These are phyloP conservation scores for Prinsepia uniflora DNA, from an alignment of 306 rosid genomes.

Conservation along the genomic window DNA sequence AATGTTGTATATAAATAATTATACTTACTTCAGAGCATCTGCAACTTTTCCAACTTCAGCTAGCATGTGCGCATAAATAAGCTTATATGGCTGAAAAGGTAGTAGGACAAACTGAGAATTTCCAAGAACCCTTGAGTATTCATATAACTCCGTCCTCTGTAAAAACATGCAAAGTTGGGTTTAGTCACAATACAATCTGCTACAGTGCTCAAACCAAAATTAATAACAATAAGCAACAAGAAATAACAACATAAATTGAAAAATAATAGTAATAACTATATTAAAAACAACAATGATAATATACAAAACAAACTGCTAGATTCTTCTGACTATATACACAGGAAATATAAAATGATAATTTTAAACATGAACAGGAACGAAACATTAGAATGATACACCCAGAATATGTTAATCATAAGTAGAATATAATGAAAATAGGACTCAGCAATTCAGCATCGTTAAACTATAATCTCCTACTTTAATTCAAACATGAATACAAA, in stretches of 20 bases:
- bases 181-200: conserved; percentile 13
- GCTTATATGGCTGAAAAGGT: conserved; percentile 70
- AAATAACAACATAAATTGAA: not conserved
- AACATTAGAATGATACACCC: not conserved
- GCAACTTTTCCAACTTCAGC: conserved; percentile 71
- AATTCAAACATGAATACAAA: not conserved
- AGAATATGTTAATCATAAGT: not conserved
- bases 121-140: conserved; percentile 62
- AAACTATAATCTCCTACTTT: not conserved
- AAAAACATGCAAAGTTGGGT: conserved; percentile 22
- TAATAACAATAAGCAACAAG: not conserved
- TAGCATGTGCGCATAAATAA: conserved; percentile 68
- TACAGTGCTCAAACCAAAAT: conserved; percentile 11
- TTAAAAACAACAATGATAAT: not conserved
- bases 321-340: not conserved
- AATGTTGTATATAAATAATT: not conserved
- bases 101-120: conserved; percentile 65
- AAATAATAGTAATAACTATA: not conserved
- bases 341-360: not conserved
- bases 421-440: not conserved
- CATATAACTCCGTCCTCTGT: conserved; percentile 69
- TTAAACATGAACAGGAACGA: not conserved
- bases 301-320: not conserved
- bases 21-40: conserved; percentile 68
- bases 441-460: not conserved